Conservation (phyloP, 768 basidiomycete genomes). For the Rhizopogon roseolus region DNA sequence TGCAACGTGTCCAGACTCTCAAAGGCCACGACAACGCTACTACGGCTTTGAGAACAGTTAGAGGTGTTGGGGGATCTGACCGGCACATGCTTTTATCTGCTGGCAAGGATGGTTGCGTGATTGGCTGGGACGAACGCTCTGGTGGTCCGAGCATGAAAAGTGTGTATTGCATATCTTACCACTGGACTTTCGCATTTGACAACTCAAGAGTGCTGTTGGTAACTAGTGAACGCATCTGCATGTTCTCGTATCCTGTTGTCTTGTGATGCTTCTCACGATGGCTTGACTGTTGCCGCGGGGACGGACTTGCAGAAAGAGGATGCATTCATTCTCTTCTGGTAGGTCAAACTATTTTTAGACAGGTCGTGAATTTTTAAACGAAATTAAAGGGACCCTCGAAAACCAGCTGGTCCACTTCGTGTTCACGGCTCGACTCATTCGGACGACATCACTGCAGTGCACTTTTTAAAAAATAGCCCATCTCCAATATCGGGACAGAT, state of each 20-base stretch:
- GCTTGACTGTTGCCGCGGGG: conserved; percentile 73
- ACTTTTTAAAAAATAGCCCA: conserved; percentile 33
- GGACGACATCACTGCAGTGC: conserved; percentile 82
- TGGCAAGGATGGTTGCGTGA: conserved; percentile 68
- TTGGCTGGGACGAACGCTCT: conserved; percentile 71
- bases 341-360: conserved; percentile 7
- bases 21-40: conserved; percentile 55
- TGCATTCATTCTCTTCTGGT: conserved; percentile 85
- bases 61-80: conserved; percentile 35
- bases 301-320: conserved; percentile 80
- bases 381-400: conserved; percentile 74
- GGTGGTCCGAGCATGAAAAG: conserved; percentile 50
- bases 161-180: conserved; percentile 30
- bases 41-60: conserved; percentile 46
- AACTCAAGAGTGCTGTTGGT: conserved; percentile 28
- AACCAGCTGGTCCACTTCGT: conserved; percentile 62
- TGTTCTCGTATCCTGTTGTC: conserved; percentile 47
- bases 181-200: conserved; percentile 21
- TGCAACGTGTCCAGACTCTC: conserved; percentile 43
- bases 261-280: conserved; percentile 68
- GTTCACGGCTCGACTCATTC: conserved; percentile 87
- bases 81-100: conserved; percentile 53
- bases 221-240: conserved; percentile 45
- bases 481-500: conserved; percentile 36
- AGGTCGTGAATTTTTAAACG: background rate